Percentiles rank a stretch among this genome's conserved stretches.
Conservation (phyloP, 2,329 filamentous ascomycete genomes). For the Aureobasidium sp. region DNA sequence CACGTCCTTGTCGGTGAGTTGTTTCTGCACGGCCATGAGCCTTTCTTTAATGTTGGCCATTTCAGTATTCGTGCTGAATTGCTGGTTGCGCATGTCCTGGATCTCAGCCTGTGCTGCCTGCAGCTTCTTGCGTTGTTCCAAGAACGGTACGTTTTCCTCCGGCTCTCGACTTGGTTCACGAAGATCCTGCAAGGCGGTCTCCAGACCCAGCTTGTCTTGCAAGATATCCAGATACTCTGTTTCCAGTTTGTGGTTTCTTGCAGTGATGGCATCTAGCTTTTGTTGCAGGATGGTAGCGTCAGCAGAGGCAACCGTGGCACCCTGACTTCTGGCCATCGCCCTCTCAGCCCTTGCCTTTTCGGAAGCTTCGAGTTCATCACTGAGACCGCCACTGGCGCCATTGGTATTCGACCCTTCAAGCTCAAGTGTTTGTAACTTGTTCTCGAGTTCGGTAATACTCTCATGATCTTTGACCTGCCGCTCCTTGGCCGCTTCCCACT, state of each 20-base stretch:
- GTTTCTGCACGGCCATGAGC: slow-evolving; percentile 10
- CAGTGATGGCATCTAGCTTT: slow-evolving; percentile 30
- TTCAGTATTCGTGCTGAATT: slow-evolving; percentile 15
- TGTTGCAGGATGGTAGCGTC: slow-evolving; percentile 29
- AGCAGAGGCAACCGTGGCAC: background rate
- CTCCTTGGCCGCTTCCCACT: slow-evolving; percentile 39
- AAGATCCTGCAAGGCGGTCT: slow-evolving; percentile 29
- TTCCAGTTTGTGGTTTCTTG: slow-evolving; percentile 29
- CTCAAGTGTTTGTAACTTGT: slow-evolving; percentile 35
- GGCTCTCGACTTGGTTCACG: slow-evolving; percentile 27
- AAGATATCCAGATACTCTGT: slow-evolving; percentile 33
- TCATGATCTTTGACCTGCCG: slow-evolving; percentile 40
- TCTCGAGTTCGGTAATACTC: slow-evolving; percentile 38
- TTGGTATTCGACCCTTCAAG: slow-evolving; percentile 20
- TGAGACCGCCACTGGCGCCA: slow-evolving; percentile 24
- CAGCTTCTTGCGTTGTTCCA: slow-evolving; percentile 17
- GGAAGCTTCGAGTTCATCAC: slow-evolving; percentile 31
- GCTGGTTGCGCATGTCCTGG: slow-evolving; percentile 24
- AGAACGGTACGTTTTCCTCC: slow-evolving; percentile 16
- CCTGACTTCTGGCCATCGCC: slow-evolving; percentile 14
- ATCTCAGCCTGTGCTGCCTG: slow-evolving; percentile 16
- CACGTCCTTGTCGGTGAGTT: slow-evolving; percentile 11
- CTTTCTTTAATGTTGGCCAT: slow-evolving; percentile 16
- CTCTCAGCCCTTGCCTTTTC: slow-evolving; percentile 17
- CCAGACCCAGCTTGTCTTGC: slow-evolving; percentile 25